Base-by-base conservation (phyloP, 2,329 filamentous ascomycete genomes). In the Chalaropsis thielavioides region DNA sequence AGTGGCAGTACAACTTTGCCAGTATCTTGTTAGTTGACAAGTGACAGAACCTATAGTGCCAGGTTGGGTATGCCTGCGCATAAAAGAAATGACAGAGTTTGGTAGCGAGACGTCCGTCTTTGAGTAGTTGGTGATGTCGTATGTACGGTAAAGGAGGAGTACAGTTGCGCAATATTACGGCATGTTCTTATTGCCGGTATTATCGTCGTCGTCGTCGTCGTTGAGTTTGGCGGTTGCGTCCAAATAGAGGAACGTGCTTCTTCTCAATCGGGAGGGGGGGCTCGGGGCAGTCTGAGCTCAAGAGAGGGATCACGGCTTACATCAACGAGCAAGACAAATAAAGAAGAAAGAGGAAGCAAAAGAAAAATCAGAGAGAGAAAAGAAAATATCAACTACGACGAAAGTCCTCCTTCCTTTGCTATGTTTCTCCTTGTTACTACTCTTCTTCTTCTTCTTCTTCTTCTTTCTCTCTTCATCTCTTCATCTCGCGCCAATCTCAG, bases 21-120 rank as follows among this genome's bases (percentile, higher is more conserved):
- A 11, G 19, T n/a, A n/a, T 38, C 54, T 58, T 31, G 54, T 58
- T 58, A 58, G 54, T 58, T 58, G 54, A 58, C 54, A 58, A 27
- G 54, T 58, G 27, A 38, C 27, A 58, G 15, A 58, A 19, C 13
- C 54, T n/a, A 58, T n/a, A 38, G 27, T 31, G 15, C 22, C 3
- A 15, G 51, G 17, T 35, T 27, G 51, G 13, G 1, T 56, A 35
- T 56, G 31, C 51, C 27, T 35, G 17, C 22, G 11, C 17, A 56
- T 35, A n/a, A n/a, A 35, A 6, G 6, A 3, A 2, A 22, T 19
- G 51, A 7, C 24, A 56, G 31, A 31, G 51, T 35, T 56, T 56
- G 51, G 51, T 56, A 56, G 51, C 51, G 51, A 56, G 51, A 6
- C 27, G 15, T 5, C 17, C 13, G 27, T 24, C 27, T 3, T 31